These are phyloP conservation scores for Colletotrichum truncatum DNA, from an alignment of 2,329 filamentous ascomycete species.

Conservation along the genomic window DNA sequence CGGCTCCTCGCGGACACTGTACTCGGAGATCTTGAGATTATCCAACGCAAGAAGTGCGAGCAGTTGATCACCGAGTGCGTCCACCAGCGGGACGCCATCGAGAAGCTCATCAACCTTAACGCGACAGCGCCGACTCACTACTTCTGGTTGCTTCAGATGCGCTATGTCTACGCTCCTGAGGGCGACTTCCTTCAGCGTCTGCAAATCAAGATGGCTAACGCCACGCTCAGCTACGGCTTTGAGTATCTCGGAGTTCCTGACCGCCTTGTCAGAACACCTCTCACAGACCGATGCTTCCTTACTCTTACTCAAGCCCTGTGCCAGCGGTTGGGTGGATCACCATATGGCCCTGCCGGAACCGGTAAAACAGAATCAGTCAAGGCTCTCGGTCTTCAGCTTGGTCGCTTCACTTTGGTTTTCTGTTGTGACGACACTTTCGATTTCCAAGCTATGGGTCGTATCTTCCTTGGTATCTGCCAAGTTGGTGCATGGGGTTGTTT, in stretches of 20 bases:
- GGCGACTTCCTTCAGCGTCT: constrained; percentile 86
- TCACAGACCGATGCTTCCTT: constrained; percentile 98
- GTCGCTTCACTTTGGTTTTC: constrained; percentile 97
- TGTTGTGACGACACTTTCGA: constrained; percentile 99
- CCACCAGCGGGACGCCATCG: constrained; percentile 93
- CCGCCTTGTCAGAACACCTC: constrained; percentile 92
- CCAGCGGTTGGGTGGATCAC: constrained; percentile 94
- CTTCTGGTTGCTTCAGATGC: constrained; percentile 96
- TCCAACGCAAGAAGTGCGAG: constrained; percentile 95
- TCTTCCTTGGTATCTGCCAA: constrained; percentile 98
- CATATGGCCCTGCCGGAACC: constrained; percentile 96
- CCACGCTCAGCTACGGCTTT: constrained; percentile 93
- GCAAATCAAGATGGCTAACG: constrained; percentile 96
- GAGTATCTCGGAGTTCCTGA: constrained; percentile 98
- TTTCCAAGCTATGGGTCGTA: constrained; percentile 99
- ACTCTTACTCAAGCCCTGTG: constrained; percentile 96
- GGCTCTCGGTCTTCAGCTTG: constrained; percentile 93
- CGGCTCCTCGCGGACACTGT: constrained; percentile 89
- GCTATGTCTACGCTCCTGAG: constrained; percentile 86
- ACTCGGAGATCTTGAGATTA: constrained; percentile 85
- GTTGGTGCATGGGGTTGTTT: constrained; percentile 99
- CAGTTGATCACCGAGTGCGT: constrained; percentile 99
- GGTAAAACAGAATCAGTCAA: constrained; percentile 99
- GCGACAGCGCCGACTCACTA: constrained; percentile 83
- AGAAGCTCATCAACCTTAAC: constrained; percentile 80